Percentiles rank a stretch among this genome's conserved stretches.
Evolutionary conservation across 805 yeast species (phyloP).

Genomic region (Isabelozyma gotoi): DNA sequence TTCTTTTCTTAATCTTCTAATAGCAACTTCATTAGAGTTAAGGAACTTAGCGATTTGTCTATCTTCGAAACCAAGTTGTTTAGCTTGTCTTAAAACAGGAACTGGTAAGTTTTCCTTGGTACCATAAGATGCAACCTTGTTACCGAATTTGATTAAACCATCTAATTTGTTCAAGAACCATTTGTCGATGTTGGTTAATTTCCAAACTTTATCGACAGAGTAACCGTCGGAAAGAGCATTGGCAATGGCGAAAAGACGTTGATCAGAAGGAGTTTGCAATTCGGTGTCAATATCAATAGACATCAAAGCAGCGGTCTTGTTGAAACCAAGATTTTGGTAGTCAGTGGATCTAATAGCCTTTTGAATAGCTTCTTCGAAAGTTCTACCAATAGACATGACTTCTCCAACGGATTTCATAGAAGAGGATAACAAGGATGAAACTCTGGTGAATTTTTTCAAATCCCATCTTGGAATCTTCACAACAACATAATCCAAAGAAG

Average conservation of each 20-base stretch:
- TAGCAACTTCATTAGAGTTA: constrained; percentile 87
- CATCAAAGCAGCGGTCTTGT: constrained; percentile 78
- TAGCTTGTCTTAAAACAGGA: constrained; percentile 72
- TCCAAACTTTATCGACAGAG: constrained; percentile 89
- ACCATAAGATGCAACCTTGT: constrained; percentile 56
- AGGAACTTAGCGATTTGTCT: constrained; percentile 90
- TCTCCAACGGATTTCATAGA: constrained; percentile 99
- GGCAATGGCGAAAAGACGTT: constrained; percentile 93
- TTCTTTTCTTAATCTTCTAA: constrained; percentile 85
- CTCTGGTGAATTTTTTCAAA: constrained; percentile 91
- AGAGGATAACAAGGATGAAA: constrained; percentile 81
- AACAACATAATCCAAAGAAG: constrained; percentile 93
- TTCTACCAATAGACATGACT: constrained; percentile 96
- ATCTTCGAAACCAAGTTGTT: constrained; percentile 96
- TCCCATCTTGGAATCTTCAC: constrained; percentile 99
- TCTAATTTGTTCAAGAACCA: constrained; percentile 93
- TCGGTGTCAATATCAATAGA: constrained; percentile 90
- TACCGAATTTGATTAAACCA: constrained; percentile 71
- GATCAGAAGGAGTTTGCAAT: constrained; percentile 96
- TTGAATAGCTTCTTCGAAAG: constrained; percentile 96
- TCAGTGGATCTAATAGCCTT: constrained; percentile 97
- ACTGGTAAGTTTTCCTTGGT: constrained; percentile 62
- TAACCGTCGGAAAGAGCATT: constrained; percentile 89
- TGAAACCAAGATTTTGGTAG: constrained; percentile 93
- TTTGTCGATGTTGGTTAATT: constrained; percentile 86